Evolutionary conservation across 495 filamentous ascomycete species (phyloP), one percentile per base, ranked within the genome.

Genomic region (Xanthoparmelia taractica): DNA sequence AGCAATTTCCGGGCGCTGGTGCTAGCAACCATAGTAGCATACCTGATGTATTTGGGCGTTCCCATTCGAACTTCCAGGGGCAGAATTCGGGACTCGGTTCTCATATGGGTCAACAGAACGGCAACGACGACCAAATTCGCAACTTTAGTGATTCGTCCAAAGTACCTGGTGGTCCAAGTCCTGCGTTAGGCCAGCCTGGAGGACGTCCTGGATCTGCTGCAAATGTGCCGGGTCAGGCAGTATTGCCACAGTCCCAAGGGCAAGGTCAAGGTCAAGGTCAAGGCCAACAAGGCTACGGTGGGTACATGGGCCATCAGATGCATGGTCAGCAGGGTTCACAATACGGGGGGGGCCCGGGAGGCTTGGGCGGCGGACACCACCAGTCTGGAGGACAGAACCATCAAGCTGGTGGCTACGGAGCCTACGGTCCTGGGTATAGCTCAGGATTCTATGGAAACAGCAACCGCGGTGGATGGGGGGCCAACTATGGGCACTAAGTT

Each of bases 191-290:
- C 36, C 88, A 90, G 69, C 87, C 89, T 41, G 85, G 83, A 38
- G 79, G 79, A 69, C 88, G 92, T 62, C 91, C 92, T 20, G 91
- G 90, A 25, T 96, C 92, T 38, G 90, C 92, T 18, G 86, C 87
- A 18, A 94, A 91, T 74, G 81, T 80, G 18, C 82, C 84, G 67
- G 76, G 73, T 41, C 80, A 82, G 67, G 74, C 74, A 55, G 84
- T 87, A 37, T 79, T 93, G 54, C 90, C 89, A 34, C 88, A 88
- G 31, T 85, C 88, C 45, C 91, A 92, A 75, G 85, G 84, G 15
- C 83, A 85, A 75, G 85, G 84, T 15, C 83, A 85, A 64, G 85
- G 84, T 15, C 83, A 85, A 64, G 80, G 79, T 64, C 78, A 79
- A 68, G 74, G 78, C 25, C 80, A 86, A 68, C 80, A 82, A 69